A percentile compares a stretch with the other conserved stretches of the same genome.
Evolutionary conservation across 192 early-diverging fungal species (phyloP).

Genomic region (Coemansia reversa): DNA sequence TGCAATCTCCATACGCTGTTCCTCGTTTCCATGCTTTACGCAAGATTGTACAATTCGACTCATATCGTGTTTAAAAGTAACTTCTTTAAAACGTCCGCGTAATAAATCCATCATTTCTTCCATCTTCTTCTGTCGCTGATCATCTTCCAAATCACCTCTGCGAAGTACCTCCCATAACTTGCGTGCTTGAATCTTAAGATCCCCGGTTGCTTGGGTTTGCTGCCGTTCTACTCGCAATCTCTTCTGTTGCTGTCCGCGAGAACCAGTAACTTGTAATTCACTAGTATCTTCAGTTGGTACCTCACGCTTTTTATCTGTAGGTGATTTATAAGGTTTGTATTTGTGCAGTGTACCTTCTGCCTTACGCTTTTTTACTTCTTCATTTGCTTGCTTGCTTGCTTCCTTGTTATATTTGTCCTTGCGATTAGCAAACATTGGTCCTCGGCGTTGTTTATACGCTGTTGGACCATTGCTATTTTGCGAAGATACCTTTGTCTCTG

Average conservation of each 20-base stretch:
- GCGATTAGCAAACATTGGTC: neutral
- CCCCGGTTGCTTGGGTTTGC: slow-evolving; percentile 59
- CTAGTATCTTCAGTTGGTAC: neutral
- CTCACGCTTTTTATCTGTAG: neutral
- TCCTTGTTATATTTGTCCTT: slow-evolving; percentile 8
- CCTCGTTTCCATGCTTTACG: slow-evolving; percentile 81
- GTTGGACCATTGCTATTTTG: too few species aligned
- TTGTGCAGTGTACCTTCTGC: neutral
- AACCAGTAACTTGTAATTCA: neutral
- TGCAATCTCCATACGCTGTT: slow-evolving; percentile 77
- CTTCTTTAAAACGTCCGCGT: slow-evolving; percentile 76
- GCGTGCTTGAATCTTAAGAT: slow-evolving; percentile 71
- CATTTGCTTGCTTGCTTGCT: neutral
- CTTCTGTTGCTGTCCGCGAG: slow-evolving; percentile 59
- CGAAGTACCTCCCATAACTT: slow-evolving; percentile 85
- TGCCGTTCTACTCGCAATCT: slow-evolving; percentile 29
- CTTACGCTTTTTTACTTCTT: neutral
- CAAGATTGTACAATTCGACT: slow-evolving; percentile 88
- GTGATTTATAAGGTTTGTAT: too few species aligned
- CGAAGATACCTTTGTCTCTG: neutral
- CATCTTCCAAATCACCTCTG: slow-evolving; percentile 64
- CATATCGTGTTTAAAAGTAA: slow-evolving; percentile 95
- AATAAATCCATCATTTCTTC: slow-evolving; percentile 78
- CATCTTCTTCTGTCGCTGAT: slow-evolving; percentile 67
- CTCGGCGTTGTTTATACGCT: too few species aligned